Base-by-base conservation (phyloP, 495 filamentous ascomycete genomes). In the Glonium stellatum region DNA sequence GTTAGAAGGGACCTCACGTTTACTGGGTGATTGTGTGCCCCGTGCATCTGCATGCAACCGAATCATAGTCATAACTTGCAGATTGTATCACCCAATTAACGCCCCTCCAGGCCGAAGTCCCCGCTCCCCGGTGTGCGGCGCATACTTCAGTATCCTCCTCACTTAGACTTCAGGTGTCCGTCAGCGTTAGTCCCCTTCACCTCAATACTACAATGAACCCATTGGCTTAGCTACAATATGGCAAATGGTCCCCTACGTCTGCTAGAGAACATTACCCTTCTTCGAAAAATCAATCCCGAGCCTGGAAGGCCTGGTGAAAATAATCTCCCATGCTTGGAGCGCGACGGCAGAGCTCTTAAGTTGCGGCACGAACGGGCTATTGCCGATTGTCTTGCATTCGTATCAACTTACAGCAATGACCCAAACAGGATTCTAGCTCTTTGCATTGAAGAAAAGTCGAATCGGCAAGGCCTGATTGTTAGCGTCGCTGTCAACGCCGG, bases 381-480 rank as follows among this genome's bases (percentile, higher is more conserved):
- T n/a, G 23, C 49, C 11, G 48, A 61, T 13, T 55, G 46, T 4
- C 52, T 61, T 19, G 23, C 19, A 15, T 61, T 46, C 31, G 23
- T 61, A n/a, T 47, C 51, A 11, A 22, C 58, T 12, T 55, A 54
- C n/a, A 61, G 58, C 52, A 37, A 55, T 50, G n/a, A 61, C 15
- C 58, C 58, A n/a, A 42, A 52, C 15, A 9, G 34, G n/a, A 52
- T 61, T 25, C 25, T 56, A 22, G 58, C 58, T 18, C 37, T 61
- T 1, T 61, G 52, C 22, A 49, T 61, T 25, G 58, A 61, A 37
- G 58, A 61, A 34, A 35, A 31, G 15, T 18, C 13, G 8, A 49
- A 60, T 54, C 50, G 18, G 35, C 18, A 34, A 22, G 41, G 58
- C 10, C 13, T 61, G 0, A 36, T 61, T 19, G 50, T 61, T 4